Conservation (phyloP, 2,329 filamentous ascomycete genomes). For the Huntiella savannae region DNA sequence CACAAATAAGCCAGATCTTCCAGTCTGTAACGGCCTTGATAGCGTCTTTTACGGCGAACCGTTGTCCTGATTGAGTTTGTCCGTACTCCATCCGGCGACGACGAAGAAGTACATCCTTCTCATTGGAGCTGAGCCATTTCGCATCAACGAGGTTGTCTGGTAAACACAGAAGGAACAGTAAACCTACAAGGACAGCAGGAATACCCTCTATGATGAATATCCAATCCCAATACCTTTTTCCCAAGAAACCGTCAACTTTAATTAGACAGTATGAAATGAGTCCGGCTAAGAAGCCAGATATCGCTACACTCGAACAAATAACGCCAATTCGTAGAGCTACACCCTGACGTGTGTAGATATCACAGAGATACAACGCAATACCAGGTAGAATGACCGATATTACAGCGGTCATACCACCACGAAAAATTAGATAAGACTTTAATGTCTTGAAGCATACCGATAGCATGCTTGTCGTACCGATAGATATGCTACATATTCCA, state of each 20-base stretch:
- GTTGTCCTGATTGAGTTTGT: background rate
- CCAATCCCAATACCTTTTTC: background rate
- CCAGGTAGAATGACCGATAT: too few relatives aligned
- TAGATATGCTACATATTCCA: too few relatives aligned
- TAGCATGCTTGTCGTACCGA: too few relatives aligned
- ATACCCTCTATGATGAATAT: background rate
- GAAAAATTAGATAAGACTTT: too few relatives aligned
- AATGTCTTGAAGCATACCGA: too few relatives aligned
- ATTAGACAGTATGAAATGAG: background rate
- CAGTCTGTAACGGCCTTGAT: background rate
- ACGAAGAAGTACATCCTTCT: background rate
- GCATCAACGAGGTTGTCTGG: background rate
- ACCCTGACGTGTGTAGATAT: background rate
- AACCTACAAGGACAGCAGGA: background rate
- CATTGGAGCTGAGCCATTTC: background rate
- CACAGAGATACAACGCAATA: too few relatives aligned
- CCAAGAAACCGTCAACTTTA: background rate
- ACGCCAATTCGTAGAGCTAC: background rate
- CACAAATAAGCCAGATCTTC: conserved; percentile 5
- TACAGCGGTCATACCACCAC: too few relatives aligned
- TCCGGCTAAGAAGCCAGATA: background rate
- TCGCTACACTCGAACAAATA: background rate
- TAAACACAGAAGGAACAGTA: background rate
- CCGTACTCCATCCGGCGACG: conserved; percentile 1
- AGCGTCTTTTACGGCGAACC: background rate